A percentile compares a stretch with the other conserved stretches of the same genome.
Conservation (phyloP, 1,284 basidiomycete species). For the Apiotrichum mycotoxinovorans region DNA sequence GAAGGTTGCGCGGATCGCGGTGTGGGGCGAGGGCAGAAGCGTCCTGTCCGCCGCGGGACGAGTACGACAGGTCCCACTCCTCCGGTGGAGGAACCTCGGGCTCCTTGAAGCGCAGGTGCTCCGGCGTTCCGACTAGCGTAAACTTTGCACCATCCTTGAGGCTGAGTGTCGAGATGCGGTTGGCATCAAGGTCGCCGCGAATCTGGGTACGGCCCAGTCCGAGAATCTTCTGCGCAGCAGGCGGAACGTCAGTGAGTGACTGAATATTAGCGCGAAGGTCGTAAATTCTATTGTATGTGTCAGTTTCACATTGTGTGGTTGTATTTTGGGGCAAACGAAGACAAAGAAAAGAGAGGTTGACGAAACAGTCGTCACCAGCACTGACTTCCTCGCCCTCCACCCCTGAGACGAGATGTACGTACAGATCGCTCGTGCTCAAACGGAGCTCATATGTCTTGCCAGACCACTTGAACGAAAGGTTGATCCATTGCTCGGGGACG, state of each 20-base stretch:
- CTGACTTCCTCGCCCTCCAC: no score
- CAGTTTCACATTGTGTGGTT: background rate
- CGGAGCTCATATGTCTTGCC: conserved; percentile 11
- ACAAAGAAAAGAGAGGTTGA: background rate
- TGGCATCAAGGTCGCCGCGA: conserved; percentile 63
- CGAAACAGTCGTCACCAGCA: background rate
- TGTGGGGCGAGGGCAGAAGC: conserved; percentile 60
- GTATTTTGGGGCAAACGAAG: background rate
- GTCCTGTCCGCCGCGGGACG: conserved; percentile 51
- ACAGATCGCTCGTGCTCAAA: conserved; percentile 15
- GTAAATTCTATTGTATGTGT: conserved; percentile 37
- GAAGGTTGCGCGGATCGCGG: conserved; percentile 69
- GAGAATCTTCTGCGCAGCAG: conserved; percentile 82
- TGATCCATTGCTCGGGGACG: conserved; percentile 3
- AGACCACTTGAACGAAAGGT: conserved; percentile 15
- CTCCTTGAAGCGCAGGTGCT: conserved; percentile 77
- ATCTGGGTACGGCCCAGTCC: conserved; percentile 65
- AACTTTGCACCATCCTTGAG: conserved; percentile 69
- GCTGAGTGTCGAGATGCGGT: conserved; percentile 26
- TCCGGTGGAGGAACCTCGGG: conserved; percentile 59
- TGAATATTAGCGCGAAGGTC: conserved; percentile 55
- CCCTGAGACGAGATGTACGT: background rate
- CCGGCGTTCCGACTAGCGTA: conserved; percentile 73
- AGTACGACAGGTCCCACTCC: conserved; percentile 73
- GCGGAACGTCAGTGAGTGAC: conserved; percentile 71